Evolutionary conservation across 257 asterid genomes (phyloP), one percentile per base, ranked within the genome.

Genomic region (Fraxinus cuspidata): DNA sequence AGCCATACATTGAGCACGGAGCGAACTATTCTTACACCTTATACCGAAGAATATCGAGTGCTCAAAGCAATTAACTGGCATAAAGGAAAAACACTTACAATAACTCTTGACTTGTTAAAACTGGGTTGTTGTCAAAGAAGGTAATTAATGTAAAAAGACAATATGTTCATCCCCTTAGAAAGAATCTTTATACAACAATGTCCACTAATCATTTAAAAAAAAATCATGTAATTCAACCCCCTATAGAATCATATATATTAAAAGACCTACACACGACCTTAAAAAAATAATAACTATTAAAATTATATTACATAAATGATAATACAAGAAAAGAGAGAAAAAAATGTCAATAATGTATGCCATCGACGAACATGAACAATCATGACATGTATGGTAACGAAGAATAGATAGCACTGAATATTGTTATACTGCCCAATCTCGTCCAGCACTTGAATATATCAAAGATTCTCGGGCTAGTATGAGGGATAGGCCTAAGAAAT

Each of bases 401-500:
- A 74, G 49, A 70, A 47, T 53, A 42, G 67, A 49, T 7, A 75
- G 25, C 0, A 3, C 38, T 35, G 8, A 35, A 35, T 35, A 5
- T 6, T 35, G 8, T 35, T 35, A 0, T 73, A 53, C 81, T 71
- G 40, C 68, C 42, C 74, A 8, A 53, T 63, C 65, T 63, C 67
- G 38, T 63, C 72, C 32, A 68, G 29, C 7, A 70, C 38, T 27
- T 42, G 79, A 35, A 65, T 7, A 53, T 2, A 16, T 25, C 65
- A 42, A 15, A 21, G 27, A 65, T 70, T 63, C 63, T 34, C 42
- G 12, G 74, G 34, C 75, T 78, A 77, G 7, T 87, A 79, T n/a
- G 7, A 83, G 69, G 1, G 88, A 64, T 11, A 89, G 83, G 12
- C 97, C 97, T 7, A 94, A 86, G 75, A 83, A 88, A 63, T 83